These are phyloP conservation scores for Metarhizium album DNA, from an alignment of 2,329 filamentous ascomycete genomes.

Conservation along the genomic window DNA sequence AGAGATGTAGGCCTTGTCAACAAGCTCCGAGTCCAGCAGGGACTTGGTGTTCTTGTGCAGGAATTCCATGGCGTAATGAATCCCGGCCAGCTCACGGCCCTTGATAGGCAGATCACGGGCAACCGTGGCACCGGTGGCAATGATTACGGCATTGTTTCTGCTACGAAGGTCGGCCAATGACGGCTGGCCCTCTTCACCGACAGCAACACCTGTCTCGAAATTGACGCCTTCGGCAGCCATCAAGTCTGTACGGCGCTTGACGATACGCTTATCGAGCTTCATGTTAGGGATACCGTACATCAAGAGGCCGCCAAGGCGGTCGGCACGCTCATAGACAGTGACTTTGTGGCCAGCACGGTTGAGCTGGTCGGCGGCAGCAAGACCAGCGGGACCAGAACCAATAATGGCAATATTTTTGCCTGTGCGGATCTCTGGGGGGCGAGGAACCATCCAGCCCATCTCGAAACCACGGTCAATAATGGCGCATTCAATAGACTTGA, in stretches of 20 bases:
- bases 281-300: conserved; percentile 99
- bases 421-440: conserved; percentile 65
- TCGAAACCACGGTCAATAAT: conserved; percentile 97
- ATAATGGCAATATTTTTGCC: conserved; percentile 85
- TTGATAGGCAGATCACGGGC: conserved; percentile 87
- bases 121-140: conserved; percentile 87
- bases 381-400: conserved; percentile 83
- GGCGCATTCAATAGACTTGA: conserved; percentile 96
- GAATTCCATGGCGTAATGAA: conserved; percentile 97
- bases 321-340: conserved; percentile 86
- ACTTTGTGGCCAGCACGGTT: conserved; percentile 85
- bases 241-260: conserved; percentile 90
- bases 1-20: conserved; percentile 78
- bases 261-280: conserved; percentile 97
- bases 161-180: conserved; percentile 62
- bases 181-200: conserved; percentile 59
- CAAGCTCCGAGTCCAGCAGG: conserved; percentile 79
- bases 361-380: conserved; percentile 84
- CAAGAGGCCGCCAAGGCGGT: conserved; percentile 80
- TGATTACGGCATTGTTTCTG: conserved; percentile 72
- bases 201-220: conserved; percentile 66
- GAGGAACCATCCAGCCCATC: conserved; percentile 94
- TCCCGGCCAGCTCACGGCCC: conserved; percentile 75
- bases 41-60: conserved; percentile 97
- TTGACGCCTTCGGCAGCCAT: conserved; percentile 81